These are phyloP conservation scores for Phylloporus sp. DNA, from an alignment of 1,284 basidiomycete genomes.

Conservation along the genomic window DNA sequence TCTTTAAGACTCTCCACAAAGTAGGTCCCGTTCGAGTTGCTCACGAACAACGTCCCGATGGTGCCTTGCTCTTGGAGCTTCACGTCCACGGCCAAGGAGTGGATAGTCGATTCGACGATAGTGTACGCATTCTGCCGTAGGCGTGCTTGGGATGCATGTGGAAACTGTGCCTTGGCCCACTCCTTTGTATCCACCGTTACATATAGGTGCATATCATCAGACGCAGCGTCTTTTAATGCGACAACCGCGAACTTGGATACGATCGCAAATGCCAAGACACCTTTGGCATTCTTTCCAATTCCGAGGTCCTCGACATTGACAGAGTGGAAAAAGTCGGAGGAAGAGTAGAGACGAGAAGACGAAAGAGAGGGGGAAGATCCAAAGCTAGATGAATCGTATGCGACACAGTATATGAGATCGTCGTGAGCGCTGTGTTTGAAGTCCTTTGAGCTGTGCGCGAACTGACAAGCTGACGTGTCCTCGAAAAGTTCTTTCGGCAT, in stretches of 20 bases:
- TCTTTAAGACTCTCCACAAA: constrained; percentile 92
- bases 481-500: constrained; percentile 60
- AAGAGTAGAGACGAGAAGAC: constrained; percentile 79
- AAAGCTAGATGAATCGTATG: constrained; percentile 65
- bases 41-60: constrained; percentile 92
- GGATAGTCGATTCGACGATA: constrained; percentile 90
- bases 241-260: constrained; percentile 91
- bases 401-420: constrained; percentile 86
- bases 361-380: constrained; percentile 57
- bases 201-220: constrained; percentile 82
- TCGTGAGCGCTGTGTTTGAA: constrained; percentile 75
- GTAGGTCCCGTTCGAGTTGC: constrained; percentile 93
- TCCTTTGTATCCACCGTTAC: constrained; percentile 80
- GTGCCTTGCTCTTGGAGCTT: constrained; percentile 73
- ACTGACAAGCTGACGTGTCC: constrained; percentile 80
- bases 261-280: constrained; percentile 88
- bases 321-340: constrained; percentile 78
- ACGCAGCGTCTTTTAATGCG: constrained; percentile 71
- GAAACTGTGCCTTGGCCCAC: constrained; percentile 87
- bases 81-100: constrained; percentile 95
- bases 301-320: constrained; percentile 80
- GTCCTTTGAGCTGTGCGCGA: constrained; percentile 82
- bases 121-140: constrained; percentile 94
- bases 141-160: constrained; percentile 79
- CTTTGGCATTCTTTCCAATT: constrained; percentile 80